phyloP scores from a whole-genome alignment of 176 grass and related monocot genomes.

The Secale cereale region DNA sequence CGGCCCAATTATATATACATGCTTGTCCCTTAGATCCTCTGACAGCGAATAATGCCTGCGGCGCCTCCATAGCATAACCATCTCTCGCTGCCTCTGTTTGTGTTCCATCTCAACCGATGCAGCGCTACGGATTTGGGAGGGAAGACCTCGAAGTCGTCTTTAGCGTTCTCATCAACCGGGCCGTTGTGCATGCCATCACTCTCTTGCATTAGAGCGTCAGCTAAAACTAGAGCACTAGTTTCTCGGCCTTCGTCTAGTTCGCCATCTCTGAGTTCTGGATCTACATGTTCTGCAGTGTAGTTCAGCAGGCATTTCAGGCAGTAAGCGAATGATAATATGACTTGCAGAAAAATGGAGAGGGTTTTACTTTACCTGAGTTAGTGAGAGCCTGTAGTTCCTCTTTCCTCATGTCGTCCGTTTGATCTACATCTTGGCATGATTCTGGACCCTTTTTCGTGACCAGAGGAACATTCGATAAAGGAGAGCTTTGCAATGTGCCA shows the following conservation, averaged over 20 bases:
- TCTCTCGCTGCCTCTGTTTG: constrained; percentile 82
- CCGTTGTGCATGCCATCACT: constrained; percentile 13
- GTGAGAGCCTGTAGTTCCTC: background rate
- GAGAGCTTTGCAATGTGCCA: constrained; percentile 28
- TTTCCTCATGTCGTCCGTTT: background rate
- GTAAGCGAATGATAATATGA: background rate
- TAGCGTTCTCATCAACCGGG: constrained; percentile 23
- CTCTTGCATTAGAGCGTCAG: constrained; percentile 18
- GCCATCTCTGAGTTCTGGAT: constrained; percentile 5
- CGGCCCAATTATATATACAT: background rate
- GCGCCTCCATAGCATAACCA: constrained; percentile 94
- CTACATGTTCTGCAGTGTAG: constrained; percentile 12
- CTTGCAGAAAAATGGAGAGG: background rate
- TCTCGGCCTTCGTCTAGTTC: constrained; percentile 27
- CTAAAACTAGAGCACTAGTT: constrained; percentile 12
- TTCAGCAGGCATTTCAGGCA: constrained; percentile 6
- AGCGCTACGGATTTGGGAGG: constrained; percentile 77
- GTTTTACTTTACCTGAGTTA: constrained; percentile 20
- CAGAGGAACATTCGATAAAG: constrained; percentile 64
- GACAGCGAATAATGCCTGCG: constrained; percentile 81
- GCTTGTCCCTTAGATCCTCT: constrained; percentile 48
- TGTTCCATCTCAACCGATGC: constrained; percentile 81
- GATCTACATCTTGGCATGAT: constrained; percentile 24
- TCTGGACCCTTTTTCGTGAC: constrained; percentile 41
- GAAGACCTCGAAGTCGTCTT: constrained; percentile 38